Base-by-base conservation (phyloP, 768 basidiomycete genomes). In the Psilocybe cyanescens region DNA sequence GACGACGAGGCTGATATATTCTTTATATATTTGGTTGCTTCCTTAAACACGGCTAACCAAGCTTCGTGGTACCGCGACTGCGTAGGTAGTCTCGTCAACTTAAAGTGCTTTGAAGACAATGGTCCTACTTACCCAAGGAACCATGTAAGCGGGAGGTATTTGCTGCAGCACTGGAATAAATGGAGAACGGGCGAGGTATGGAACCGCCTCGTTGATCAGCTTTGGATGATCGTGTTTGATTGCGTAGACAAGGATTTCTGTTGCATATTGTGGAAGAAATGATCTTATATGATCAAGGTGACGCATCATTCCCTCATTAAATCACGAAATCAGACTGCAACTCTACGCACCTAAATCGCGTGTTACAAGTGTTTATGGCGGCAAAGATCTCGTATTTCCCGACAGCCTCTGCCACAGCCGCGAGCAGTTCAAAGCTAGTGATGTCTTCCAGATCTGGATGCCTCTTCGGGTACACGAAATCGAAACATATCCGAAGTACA, bases 401-500 rank as follows among this genome's bases (percentile, higher is more conserved):
- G 9, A 55, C 68, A 17, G 71, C 67, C 28, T 70, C 65, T 2
- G 68, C 66, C 3, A 71, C 28, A 1, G 47, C 49, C 1, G 51
- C 45, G 11, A 72, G 56, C 4, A 62, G 1, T 14, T 67, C 59
- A 28, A 68, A 64, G 16, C 41, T 35, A 28, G 60, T 6, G n/a
- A 68, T 55, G n/a, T 62, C 57, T 28, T 64, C 62, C 14, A 74
- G 55, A 37, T 60, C 46, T 2, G 72, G 72, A 33, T 72, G 70
- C 24, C 66, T 64, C 19, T 60, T 57, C 1, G 74, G 72, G 24
- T 68, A 68, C n/a, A 73, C 56, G 49, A 72, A 75, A 8, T 67
- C 64, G 51, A 76, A 74, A 17, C 74, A 64, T 11, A 74, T 57
- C 5, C 64, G 69, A 4, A 76, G 67, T 1, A 67, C 67, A 1